Evolutionary conservation across 345 rosid genomes (phyloP).

Genomic region (Rhizophora mangle): DNA sequence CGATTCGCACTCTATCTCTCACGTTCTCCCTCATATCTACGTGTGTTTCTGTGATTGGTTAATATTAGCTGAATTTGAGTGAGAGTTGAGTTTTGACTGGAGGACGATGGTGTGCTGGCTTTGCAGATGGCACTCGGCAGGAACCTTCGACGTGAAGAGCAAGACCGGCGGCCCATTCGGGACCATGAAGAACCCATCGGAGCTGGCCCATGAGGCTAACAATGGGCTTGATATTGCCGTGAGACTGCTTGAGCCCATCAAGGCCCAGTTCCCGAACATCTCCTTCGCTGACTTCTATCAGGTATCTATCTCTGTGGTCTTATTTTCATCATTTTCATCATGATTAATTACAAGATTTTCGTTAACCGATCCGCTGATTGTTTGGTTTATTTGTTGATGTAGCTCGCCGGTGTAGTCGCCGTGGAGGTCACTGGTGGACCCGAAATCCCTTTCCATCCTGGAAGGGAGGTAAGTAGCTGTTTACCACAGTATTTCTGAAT

Average conservation of each 20-base stretch:
- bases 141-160: conserved; percentile 72
- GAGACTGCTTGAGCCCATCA: conserved; percentile 77
- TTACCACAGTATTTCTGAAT: background rate
- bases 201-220: conserved; percentile 82
- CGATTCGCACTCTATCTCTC: background rate
- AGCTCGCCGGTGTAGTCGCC: conserved; percentile 95
- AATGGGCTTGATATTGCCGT: conserved; percentile 79
- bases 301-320: conserved; percentile 26
- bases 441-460: conserved; percentile 91
- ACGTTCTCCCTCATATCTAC: background rate
- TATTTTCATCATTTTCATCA: background rate
- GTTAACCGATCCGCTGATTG: no score
- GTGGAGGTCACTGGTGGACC: conserved; percentile 96
- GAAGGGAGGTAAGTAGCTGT: conserved; percentile 69
- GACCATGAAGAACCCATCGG: conserved; percentile 63
- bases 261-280: conserved; percentile 70
- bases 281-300: conserved; percentile 81
- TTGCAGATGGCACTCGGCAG: conserved; percentile 96
- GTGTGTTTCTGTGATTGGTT: background rate
- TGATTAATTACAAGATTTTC: no score
- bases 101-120: background rate
- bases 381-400: background rate
- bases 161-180: conserved; percentile 98
- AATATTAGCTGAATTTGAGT: background rate
- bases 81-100: background rate